These are phyloP conservation scores for Linum trigynum DNA, from an alignment of 345 rosid species.

Conservation along the genomic window DNA sequence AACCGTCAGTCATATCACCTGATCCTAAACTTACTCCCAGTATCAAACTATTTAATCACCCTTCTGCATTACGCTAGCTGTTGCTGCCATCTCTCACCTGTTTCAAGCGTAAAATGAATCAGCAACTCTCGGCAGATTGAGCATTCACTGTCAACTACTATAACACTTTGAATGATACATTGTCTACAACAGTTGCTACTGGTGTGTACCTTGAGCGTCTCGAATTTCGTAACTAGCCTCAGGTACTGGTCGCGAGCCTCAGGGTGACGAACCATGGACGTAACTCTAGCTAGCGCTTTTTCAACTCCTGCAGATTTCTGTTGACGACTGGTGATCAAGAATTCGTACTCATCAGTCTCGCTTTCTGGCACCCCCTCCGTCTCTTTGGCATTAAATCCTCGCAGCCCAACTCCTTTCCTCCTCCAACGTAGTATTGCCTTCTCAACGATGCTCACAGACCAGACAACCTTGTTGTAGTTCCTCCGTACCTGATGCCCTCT, in stretches of 20 bases:
- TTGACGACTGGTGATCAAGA: slow-evolving; percentile 34
- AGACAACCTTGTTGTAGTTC: slow-evolving; percentile 48
- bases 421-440: slow-evolving; percentile 65
- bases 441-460: slow-evolving; percentile 58
- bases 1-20: too few relatives aligned
- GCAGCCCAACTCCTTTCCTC: slow-evolving; percentile 47
- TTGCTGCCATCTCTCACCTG: too few relatives aligned
- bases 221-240: slow-evolving; percentile 38
- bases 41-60: too few relatives aligned
- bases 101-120: too few relatives aligned
- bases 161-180: too few relatives aligned
- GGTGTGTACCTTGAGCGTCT: slow-evolving; percentile 24
- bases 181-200: too few relatives aligned
- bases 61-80: too few relatives aligned
- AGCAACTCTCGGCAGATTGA: too few relatives aligned
- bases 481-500: slow-evolving; percentile 59
- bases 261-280: slow-evolving; percentile 48
- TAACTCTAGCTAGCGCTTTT: slow-evolving; percentile 53
- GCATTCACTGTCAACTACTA: too few relatives aligned
- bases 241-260: slow-evolving; percentile 57
- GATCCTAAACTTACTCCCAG: too few relatives aligned
- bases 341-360: slow-evolving; percentile 46
- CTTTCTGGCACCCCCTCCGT: slow-evolving; percentile 7
- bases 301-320: slow-evolving; percentile 50
- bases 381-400: slow-evolving; percentile 38